These are phyloP conservation scores for Penicillium sp. DNA, from an alignment of 2,329 filamentous ascomycete species.

Conservation along the genomic window DNA sequence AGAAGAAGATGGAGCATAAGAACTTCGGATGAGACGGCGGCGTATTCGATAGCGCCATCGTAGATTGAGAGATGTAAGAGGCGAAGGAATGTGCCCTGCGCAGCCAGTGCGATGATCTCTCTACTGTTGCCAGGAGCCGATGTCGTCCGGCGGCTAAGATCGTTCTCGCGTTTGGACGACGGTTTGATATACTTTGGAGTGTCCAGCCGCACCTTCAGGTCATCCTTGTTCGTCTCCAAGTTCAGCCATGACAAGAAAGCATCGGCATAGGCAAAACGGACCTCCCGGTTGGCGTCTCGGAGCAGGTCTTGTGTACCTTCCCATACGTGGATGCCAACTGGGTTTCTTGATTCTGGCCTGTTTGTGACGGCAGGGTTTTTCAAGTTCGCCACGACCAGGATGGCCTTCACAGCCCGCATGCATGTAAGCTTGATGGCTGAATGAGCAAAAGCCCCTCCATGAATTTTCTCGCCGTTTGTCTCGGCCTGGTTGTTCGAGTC, in stretches of 20 bases:
- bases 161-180: constrained; percentile 41
- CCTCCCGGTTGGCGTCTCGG: constrained; percentile 67
- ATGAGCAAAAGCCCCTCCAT: constrained; percentile 55
- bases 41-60: constrained; percentile 71
- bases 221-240: constrained; percentile 64
- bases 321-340: constrained; percentile 77
- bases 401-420: constrained; percentile 72
- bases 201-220: constrained; percentile 59
- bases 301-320: constrained; percentile 94
- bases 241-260: constrained; percentile 78
- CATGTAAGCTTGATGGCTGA: constrained; percentile 58
- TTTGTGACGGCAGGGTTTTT: constrained; percentile 54
- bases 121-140: constrained; percentile 58
- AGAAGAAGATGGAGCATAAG: constrained; percentile 72
- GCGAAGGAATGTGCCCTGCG: constrained; percentile 66
- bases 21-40: constrained; percentile 67
- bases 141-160: constrained; percentile 56
- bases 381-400: constrained; percentile 73
- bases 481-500: constrained; percentile 24
- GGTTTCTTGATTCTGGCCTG: constrained; percentile 63
- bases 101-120: constrained; percentile 53
- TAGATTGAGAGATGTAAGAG: constrained; percentile 83
- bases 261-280: constrained; percentile 79
- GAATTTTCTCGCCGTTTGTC: constrained; percentile 43
- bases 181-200: constrained; percentile 43